A percentile compares a stretch with the other conserved stretches of the same genome.
Conservation (phyloP, 148 eudicot genomes). For the Vaccinium corymbosum region DNA sequence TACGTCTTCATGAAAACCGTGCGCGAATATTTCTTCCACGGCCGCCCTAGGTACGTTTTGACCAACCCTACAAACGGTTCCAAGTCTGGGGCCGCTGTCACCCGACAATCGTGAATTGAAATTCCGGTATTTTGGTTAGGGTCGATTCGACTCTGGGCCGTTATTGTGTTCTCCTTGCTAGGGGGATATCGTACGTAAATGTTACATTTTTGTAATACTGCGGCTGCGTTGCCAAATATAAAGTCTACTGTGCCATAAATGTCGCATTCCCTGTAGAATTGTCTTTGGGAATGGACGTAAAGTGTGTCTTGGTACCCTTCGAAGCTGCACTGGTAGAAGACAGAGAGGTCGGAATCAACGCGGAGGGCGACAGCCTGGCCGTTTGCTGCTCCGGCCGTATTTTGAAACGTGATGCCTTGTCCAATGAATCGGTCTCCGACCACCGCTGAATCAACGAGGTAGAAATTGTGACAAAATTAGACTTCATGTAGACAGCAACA, state of each 20-base stretch:
- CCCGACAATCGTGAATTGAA: conserved; percentile 47
- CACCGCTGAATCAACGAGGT: conserved; percentile 37
- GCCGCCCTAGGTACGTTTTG: conserved; percentile 64
- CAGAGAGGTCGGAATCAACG: conserved; percentile 67
- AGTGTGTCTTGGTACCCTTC: conserved; percentile 91
- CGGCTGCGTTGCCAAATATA: conserved; percentile 78
- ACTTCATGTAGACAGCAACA: not conserved
- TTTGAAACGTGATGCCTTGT: conserved; percentile 64
- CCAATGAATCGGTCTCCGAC: conserved; percentile 63
- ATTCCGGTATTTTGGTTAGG: conserved; percentile 85
- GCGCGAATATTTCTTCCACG: conserved; percentile 69
- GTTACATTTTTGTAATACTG: conserved; percentile 68
- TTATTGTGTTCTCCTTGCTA: conserved; percentile 45
- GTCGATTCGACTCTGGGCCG: conserved; percentile 76
- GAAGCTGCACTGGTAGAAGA: conserved; percentile 71
- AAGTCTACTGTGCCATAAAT: conserved; percentile 73
- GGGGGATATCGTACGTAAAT: conserved; percentile 50
- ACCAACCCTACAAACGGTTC: conserved; percentile 23
- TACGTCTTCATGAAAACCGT: conserved; percentile 57
- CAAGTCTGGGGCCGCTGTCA: conserved; percentile 45
- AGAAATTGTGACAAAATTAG: not conserved
- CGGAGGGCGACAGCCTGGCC: conserved; percentile 85
- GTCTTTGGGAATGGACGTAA: conserved; percentile 60
- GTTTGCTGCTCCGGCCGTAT: conserved; percentile 69
- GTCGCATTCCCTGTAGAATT: conserved; percentile 63